Conservation (phyloP, 257 asterid species). For the Solanum arcanum region DNA sequence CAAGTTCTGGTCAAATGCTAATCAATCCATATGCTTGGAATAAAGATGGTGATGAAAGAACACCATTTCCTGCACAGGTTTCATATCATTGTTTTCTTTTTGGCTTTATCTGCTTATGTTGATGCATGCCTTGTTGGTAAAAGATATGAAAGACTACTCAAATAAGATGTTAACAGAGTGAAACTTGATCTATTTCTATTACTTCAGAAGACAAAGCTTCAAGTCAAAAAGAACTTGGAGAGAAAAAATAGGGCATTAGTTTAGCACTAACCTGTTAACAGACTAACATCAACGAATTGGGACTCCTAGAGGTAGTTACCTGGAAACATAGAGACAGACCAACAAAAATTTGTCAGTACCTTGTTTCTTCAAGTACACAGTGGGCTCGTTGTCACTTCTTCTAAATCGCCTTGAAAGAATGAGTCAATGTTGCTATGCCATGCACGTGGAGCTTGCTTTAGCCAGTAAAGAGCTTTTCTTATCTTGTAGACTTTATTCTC, state of each 20-base stretch:
- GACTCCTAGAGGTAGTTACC: no score
- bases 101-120: not conserved
- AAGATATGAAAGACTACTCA: no score
- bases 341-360: not conserved
- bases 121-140: not conserved
- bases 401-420: not conserved
- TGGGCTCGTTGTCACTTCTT: not conserved
- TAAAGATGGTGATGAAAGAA: conserved; percentile 47
- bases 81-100: not conserved
- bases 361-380: not conserved
- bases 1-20: conserved; percentile 58
- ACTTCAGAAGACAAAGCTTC: no score
- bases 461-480: not conserved
- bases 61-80: conserved; percentile 88
- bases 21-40: conserved; percentile 90
- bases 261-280: no score
- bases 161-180: no score
- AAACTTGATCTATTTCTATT: no score
- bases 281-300: no score
- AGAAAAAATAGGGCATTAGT: no score
- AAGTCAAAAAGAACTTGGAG: no score
- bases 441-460: not conserved
- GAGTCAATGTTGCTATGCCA: not conserved
- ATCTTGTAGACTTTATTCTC: not conserved
- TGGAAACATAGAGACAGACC: not conserved